Evolutionary conservation across 129 eudicot genomes (phyloP).

Genomic region (Heracleum sosnowskyi): DNA sequence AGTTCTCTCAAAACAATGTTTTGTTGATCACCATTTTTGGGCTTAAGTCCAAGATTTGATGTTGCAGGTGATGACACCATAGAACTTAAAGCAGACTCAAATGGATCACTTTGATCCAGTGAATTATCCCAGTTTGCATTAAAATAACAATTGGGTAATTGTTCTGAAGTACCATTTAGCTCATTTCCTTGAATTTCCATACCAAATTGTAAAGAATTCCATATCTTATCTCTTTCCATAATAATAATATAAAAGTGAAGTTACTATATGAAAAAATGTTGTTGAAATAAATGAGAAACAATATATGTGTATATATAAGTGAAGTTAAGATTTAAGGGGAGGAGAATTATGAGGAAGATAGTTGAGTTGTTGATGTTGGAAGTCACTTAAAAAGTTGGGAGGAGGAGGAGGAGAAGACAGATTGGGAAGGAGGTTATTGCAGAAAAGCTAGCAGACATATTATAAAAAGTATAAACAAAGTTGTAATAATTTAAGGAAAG

Average conservation of each 20-base stretch:
- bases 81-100: conserved; percentile 92
- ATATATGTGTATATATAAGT: not conserved
- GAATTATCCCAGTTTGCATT: conserved; percentile 58
- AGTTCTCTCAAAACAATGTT: conserved; percentile 51
- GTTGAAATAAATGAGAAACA: not conserved
- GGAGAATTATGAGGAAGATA: conserved; percentile 4
- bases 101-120: conserved; percentile 72
- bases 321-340: not conserved
- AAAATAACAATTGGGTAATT: conserved; percentile 33
- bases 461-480: conserved; percentile 5
- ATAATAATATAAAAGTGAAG: not conserved
- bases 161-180: conserved; percentile 31
- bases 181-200: conserved; percentile 37
- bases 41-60: conserved; percentile 22
- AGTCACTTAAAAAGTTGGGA: conserved; percentile 39
- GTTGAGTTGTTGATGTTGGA: conserved; percentile 22
- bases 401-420: not conserved
- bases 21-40: conserved; percentile 27
- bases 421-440: conserved; percentile 3
- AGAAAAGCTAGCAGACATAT: conserved; percentile 11
- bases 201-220: conserved; percentile 35
- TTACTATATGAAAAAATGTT: not conserved
- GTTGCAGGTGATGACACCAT: conserved; percentile 78
- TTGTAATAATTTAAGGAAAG: conserved; percentile 1
- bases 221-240: conserved; percentile 46